Percentiles rank a stretch among this genome's conserved stretches.
These are phyloP conservation scores for Colletotrichum tabaci DNA, from an alignment of 2,329 filamentous ascomycete genomes.

Conservation along the genomic window DNA sequence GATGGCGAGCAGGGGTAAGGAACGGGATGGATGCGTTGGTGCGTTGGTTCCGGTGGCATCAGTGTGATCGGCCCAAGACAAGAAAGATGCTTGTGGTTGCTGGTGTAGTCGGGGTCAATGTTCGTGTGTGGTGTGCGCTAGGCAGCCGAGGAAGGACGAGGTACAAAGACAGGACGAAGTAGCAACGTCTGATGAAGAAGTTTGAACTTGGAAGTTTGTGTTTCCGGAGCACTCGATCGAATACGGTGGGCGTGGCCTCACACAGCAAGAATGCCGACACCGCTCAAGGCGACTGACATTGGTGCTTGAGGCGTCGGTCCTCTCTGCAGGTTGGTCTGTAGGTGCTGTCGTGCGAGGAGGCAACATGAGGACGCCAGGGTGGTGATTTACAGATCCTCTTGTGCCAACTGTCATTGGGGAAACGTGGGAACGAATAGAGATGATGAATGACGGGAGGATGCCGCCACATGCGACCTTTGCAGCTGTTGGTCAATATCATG, in stretches of 20 bases:
- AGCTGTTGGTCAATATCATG: neutral
- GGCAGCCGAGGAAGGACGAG: constrained; percentile 13
- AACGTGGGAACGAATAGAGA: constrained; percentile 15
- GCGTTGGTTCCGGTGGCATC: constrained; percentile 37
- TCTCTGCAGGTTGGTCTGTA: constrained; percentile 18
- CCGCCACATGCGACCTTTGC: neutral
- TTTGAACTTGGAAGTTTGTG: constrained; percentile 6
- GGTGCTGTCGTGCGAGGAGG: constrained; percentile 9
- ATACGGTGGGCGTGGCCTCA: neutral
- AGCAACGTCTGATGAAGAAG: neutral
- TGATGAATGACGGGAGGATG: neutral
- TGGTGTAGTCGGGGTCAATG: neutral
- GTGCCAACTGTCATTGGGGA: constrained; percentile 10
- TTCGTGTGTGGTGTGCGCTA: neutral
- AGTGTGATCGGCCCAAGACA: constrained; percentile 28
- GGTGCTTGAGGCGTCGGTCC: neutral
- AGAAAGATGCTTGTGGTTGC: constrained; percentile 12
- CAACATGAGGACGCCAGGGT: constrained; percentile 4
- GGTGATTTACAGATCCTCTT: neutral
- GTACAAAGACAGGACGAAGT: no score
- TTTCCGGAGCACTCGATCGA: constrained; percentile 20
- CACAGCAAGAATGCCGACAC: neutral
- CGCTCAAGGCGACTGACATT: constrained; percentile 14
- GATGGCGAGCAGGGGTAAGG: constrained; percentile 22
- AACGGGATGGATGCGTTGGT: constrained; percentile 47